Conservation (phyloP, 2,329 filamentous ascomycete genomes). For the Pseudogymnoascus sp. region DNA sequence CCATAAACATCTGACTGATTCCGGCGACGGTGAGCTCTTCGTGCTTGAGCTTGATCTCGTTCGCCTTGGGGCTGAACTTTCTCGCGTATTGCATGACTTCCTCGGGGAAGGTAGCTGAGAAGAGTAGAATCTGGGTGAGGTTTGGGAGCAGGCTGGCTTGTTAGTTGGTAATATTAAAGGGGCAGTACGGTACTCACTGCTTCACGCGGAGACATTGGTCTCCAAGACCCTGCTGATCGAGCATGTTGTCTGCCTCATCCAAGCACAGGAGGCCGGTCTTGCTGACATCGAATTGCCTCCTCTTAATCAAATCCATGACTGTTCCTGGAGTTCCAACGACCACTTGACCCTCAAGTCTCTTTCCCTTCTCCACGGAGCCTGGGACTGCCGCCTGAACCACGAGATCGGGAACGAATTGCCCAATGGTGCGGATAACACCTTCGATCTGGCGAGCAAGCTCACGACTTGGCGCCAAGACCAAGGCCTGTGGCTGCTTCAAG, state of each 20-base stretch:
- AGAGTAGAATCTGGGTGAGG: conserved; percentile 78
- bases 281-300: conserved; percentile 61
- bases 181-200: conserved; percentile 43
- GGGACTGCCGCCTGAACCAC: conserved; percentile 76
- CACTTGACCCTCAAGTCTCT: conserved; percentile 64
- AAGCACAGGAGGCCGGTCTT: conserved; percentile 76
- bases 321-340: conserved; percentile 93
- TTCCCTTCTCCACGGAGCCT: conserved; percentile 59
- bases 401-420: conserved; percentile 69
- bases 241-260: conserved; percentile 98
- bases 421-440: conserved; percentile 74
- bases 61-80: conserved; percentile 76
- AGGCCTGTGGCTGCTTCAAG: conserved; percentile 66
- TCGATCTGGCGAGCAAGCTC: conserved; percentile 94
- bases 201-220: conserved; percentile 93
- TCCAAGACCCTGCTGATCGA: conserved; percentile 88
- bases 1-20: conserved; percentile 96
- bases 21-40: conserved; percentile 93
- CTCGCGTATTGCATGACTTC: conserved; percentile 77
- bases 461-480: conserved; percentile 84
- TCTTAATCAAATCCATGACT: conserved; percentile 76
- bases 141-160: conserved; percentile 49
- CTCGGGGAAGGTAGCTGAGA: conserved; percentile 88
- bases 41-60: conserved; percentile 77
- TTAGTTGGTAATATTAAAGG: conserved; percentile 4